A percentile compares a stretch with the other conserved stretches of the same genome.
Evolutionary conservation across 768 basidiomycete species (phyloP).

Genomic region (Russula compacta): DNA sequence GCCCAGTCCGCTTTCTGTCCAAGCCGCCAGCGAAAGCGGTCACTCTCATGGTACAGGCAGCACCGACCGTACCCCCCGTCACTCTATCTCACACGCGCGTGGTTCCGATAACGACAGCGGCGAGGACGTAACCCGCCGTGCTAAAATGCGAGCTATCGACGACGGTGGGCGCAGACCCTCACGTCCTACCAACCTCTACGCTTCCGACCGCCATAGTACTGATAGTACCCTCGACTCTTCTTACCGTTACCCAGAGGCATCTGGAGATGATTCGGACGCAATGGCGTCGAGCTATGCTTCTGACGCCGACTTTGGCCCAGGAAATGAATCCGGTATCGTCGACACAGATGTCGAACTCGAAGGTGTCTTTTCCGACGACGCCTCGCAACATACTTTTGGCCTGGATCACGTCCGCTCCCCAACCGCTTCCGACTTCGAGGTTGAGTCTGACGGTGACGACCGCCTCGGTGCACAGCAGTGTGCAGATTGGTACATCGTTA

Average conservation of each 20-base stretch:
- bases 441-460: conserved; percentile 2
- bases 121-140: conserved; percentile 26
- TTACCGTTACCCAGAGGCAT: not conserved
- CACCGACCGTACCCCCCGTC: conserved; percentile 37
- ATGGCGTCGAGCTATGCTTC: not conserved
- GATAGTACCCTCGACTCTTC: not conserved
- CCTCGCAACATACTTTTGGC: conserved; percentile 5
- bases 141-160: conserved; percentile 38
- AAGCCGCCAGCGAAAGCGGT: conserved; percentile 3
- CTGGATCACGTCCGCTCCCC: conserved; percentile 4
- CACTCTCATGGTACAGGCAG: conserved; percentile 23
- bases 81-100: conserved; percentile 30
- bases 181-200: conserved; percentile 29
- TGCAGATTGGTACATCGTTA: conserved; percentile 11
- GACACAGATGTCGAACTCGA: conserved; percentile 20
- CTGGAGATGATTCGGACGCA: conserved; percentile 10
- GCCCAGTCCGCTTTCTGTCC: conserved; percentile 32
- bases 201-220: conserved; percentile 5
- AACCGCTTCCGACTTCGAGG: not conserved
- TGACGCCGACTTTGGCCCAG: conserved; percentile 10
- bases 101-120: conserved; percentile 30
- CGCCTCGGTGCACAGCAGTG: not conserved
- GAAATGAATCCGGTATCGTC: conserved; percentile 12
- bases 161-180: conserved; percentile 35
- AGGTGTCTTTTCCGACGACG: not conserved